Evolutionary conservation across 2,329 filamentous ascomycete species (phyloP).

Genomic region (Claviceps maximensis): DNA sequence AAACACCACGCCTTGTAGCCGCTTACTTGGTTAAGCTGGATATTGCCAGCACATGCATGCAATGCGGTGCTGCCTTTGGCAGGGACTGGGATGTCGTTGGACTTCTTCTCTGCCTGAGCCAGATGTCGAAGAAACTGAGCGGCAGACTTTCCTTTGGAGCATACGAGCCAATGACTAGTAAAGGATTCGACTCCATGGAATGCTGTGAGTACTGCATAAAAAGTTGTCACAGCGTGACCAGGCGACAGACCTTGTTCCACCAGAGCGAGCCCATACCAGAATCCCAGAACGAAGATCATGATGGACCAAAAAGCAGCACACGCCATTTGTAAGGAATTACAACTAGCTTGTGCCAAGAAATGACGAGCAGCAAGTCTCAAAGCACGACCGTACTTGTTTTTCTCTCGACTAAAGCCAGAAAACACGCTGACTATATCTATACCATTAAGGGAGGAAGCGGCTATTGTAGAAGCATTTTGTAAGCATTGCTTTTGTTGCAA

Average conservation of each 20-base stretch:
- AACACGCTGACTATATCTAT: constrained; percentile 83
- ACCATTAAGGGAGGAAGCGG: constrained; percentile 53
- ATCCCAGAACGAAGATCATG: constrained; percentile 72
- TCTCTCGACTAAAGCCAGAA: constrained; percentile 60
- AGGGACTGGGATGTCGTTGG: not conserved
- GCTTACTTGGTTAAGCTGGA: constrained; percentile 55
- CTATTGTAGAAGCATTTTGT: constrained; percentile 55
- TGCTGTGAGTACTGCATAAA: constrained; percentile 68
- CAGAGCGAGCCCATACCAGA: constrained; percentile 72
- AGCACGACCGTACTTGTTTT: constrained; percentile 46
- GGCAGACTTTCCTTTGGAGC: constrained; percentile 70
- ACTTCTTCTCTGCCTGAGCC: constrained; percentile 10
- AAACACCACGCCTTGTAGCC: no score
- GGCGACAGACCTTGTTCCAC: constrained; percentile 47
- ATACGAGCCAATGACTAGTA: constrained; percentile 60
- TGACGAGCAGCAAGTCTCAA: constrained; percentile 45
- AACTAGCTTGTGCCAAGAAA: constrained; percentile 55
- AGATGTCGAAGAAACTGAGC: constrained; percentile 46
- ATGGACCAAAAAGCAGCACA: constrained; percentile 63
- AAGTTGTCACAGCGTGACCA: constrained; percentile 65
- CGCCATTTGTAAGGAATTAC: constrained; percentile 59
- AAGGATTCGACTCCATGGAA: constrained; percentile 63
- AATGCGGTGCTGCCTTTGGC: constrained; percentile 15
- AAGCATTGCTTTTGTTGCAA: constrained; percentile 55
- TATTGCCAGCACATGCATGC: constrained; percentile 44